Percentiles rank a stretch among this genome's conserved stretches.
phyloP scores from a whole-genome alignment of 2,329 filamentous ascomycete species.

The Colletotrichum tropicale region DNA sequence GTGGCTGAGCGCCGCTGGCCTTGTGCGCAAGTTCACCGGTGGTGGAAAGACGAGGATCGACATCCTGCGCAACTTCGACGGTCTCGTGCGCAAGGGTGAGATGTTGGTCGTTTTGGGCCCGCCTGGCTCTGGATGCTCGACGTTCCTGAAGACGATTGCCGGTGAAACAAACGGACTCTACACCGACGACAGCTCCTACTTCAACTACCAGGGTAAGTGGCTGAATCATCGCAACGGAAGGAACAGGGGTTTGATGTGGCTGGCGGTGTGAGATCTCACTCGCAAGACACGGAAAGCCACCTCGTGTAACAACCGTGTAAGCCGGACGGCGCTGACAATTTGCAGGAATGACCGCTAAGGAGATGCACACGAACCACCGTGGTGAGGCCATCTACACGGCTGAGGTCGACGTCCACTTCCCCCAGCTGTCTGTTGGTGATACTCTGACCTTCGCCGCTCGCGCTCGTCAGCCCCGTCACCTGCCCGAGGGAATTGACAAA shows the following conservation, averaged over 20 bases:
- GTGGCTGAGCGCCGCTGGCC: slow-evolving; percentile 53
- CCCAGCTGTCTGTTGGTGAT: slow-evolving; percentile 77
- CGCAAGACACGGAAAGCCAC: background rate
- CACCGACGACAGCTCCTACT: slow-evolving; percentile 70
- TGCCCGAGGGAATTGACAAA: slow-evolving; percentile 62
- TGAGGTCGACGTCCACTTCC: slow-evolving; percentile 84
- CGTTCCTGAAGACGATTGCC: slow-evolving; percentile 82
- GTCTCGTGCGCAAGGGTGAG: slow-evolving; percentile 72
- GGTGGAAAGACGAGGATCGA: slow-evolving; percentile 64
- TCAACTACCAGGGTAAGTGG: slow-evolving; percentile 78
- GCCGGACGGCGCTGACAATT: background rate
- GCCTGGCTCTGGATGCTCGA: slow-evolving; percentile 78
- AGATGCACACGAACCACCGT: slow-evolving; percentile 80
- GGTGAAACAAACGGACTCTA: slow-evolving; percentile 84
- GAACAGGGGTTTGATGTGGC: background rate
- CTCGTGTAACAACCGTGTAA: background rate
- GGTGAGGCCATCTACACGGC: slow-evolving; percentile 89
- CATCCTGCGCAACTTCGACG: slow-evolving; percentile 72
- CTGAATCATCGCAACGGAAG: background rate
- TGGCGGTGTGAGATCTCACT: background rate
- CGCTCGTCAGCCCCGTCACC: slow-evolving; percentile 67
- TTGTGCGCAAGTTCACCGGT: slow-evolving; percentile 55
- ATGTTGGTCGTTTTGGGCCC: slow-evolving; percentile 79
- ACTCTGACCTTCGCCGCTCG: slow-evolving; percentile 79
- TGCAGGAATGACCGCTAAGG: slow-evolving; percentile 67